These are phyloP conservation scores for Clonostachys rhizophaga DNA, from an alignment of 2,329 filamentous ascomycete species.

Conservation along the genomic window DNA sequence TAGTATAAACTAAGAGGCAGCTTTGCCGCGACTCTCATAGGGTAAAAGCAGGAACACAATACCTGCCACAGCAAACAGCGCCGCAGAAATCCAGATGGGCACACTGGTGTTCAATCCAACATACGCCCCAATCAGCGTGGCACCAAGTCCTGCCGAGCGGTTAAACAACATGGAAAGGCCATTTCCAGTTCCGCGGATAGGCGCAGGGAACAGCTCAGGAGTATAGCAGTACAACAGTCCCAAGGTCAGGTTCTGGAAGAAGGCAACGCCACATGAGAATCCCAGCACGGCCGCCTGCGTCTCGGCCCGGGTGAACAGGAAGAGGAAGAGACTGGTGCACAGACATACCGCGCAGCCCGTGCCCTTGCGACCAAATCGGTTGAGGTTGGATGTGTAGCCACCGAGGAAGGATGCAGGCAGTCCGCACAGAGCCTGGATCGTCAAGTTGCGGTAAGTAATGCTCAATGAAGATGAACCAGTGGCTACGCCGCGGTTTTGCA, in stretches of 20 bases:
- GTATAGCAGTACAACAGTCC: conserved; percentile 28
- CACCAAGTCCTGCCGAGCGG: conserved; percentile 27
- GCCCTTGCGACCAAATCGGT: conserved; percentile 9
- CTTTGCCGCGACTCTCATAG: conserved; percentile 23
- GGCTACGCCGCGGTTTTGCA: conserved; percentile 13
- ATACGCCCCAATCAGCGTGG: conserved; percentile 35
- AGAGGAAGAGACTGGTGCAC: conserved; percentile 9
- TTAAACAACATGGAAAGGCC: conserved; percentile 32
- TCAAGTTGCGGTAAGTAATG: conserved; percentile 8
- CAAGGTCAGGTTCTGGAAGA: conserved; percentile 12
- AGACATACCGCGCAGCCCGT: conserved; percentile 8
- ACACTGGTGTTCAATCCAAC: conserved; percentile 28
- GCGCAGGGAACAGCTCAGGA: conserved; percentile 47
- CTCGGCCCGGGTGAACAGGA: conserved; percentile 5
- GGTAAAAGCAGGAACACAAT: conserved; percentile 31
- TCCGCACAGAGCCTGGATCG: conserved; percentile 10
- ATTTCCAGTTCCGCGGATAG: conserved; percentile 45
- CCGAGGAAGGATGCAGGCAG: conserved; percentile 10
- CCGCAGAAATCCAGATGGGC: conserved; percentile 37
- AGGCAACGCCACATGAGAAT: conserved; percentile 9
- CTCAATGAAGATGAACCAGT: conserved; percentile 3
- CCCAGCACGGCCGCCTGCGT: conserved; percentile 6
- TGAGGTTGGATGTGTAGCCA: conserved; percentile 9
- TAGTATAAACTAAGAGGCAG: neutral
- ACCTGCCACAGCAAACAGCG: conserved; percentile 33